These are phyloP conservation scores for Talaromyces sp. DNA, from an alignment of 2,329 filamentous ascomycete genomes.

Conservation along the genomic window DNA sequence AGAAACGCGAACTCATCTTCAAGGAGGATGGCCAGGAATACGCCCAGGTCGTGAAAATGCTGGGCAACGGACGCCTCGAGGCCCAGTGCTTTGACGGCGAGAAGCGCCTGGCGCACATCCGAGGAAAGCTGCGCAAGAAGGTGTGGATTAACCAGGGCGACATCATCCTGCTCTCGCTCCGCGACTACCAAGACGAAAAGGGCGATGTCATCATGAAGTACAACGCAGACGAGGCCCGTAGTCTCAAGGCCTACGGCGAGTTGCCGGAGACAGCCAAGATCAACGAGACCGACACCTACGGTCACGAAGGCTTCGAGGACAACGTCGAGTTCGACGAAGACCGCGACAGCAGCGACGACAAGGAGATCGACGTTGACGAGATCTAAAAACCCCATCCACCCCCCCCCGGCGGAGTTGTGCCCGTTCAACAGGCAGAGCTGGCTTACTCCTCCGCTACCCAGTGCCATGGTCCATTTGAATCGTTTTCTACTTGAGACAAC, in stretches of 20 bases:
- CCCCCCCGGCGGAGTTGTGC: constrained; percentile 7
- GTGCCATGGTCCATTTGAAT: constrained; percentile 9
- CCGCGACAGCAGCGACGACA: constrained; percentile 60
- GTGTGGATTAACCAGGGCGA: constrained; percentile 99
- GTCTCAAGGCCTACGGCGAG: constrained; percentile 94
- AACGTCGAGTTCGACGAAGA: constrained; percentile 99
- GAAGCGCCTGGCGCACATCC: constrained; percentile 76
- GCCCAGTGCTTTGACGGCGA: constrained; percentile 93
- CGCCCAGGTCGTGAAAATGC: constrained; percentile 89
- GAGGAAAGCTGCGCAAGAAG: constrained; percentile 98
- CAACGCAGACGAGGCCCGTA: constrained; percentile 89
- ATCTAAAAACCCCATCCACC: constrained; percentile 55
- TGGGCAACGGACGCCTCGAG: constrained; percentile 89
- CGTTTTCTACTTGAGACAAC: constrained; percentile 8
- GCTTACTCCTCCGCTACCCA: constrained; percentile 5
- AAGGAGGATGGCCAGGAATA: constrained; percentile 96
- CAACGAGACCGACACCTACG: constrained; percentile 94
- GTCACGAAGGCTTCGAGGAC: constrained; percentile 88
- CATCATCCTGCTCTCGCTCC: constrained; percentile 81
- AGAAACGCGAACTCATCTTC: constrained; percentile 97
- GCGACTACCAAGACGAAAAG: constrained; percentile 92
- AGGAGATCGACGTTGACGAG: constrained; percentile 92
- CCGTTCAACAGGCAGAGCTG: constrained; percentile 2
- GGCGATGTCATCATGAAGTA: constrained; percentile 94
- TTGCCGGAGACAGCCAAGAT: constrained; percentile 97